A percentile compares a stretch with the other conserved stretches of the same genome.
phyloP scores from a whole-genome alignment of 1,284 basidiomycete species.

The Waitea zeae region DNA sequence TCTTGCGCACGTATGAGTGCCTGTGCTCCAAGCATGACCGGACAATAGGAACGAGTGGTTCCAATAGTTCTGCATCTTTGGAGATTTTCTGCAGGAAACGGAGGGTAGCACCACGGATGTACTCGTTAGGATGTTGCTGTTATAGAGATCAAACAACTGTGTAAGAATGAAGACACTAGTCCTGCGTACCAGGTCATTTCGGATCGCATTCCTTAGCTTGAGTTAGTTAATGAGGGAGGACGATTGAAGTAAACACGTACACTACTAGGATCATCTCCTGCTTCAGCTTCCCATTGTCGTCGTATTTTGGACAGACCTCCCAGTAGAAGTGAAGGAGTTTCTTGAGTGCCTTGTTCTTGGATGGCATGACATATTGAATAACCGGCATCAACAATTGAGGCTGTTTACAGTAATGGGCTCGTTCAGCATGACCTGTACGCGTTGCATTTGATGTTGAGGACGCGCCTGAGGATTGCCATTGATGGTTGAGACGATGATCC shows the following conservation, averaged over 20 bases:
- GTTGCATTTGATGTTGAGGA: constrained; percentile 5
- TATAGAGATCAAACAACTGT: constrained; percentile 1
- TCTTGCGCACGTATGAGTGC: constrained; percentile 97
- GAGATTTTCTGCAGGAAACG: constrained; percentile 94
- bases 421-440: constrained; percentile 2
- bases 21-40: constrained; percentile 94
- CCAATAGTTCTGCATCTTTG: constrained; percentile 86
- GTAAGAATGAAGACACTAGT: not conserved
- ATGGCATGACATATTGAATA: constrained; percentile 95
- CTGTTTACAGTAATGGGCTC: constrained; percentile 20
- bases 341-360: constrained; percentile 93
- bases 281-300: constrained; percentile 94
- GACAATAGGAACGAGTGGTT: constrained; percentile 89
- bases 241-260: constrained; percentile 28
- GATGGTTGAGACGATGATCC: constrained; percentile 90
- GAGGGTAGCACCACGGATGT: constrained; percentile 93
- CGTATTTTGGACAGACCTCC: constrained; percentile 98
- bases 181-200: constrained; percentile 86
- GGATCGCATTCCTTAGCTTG: constrained; percentile 72
- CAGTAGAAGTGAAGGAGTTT: constrained; percentile 98
- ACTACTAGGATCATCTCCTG: constrained; percentile 99
- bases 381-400: constrained; percentile 92
- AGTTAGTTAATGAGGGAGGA: constrained; percentile 4
- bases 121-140: constrained; percentile 99
- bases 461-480: constrained; percentile 80